phyloP scores from a whole-genome alignment of 2,329 filamentous ascomycete species.

The Colletotrichum kahawae region DNA sequence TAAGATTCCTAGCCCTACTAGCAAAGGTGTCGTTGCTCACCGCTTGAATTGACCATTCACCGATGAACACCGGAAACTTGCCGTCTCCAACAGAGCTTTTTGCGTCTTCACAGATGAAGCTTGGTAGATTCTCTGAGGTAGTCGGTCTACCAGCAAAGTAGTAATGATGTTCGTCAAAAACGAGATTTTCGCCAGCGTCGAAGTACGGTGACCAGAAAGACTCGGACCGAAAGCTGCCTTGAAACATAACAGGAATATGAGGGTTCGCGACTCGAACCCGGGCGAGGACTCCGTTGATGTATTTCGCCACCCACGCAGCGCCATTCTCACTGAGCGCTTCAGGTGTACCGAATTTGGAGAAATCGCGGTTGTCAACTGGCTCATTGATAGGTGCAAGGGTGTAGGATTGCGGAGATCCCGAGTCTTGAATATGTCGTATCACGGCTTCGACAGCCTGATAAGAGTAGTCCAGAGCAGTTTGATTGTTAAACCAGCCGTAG shows the following conservation, averaged over 20 bases:
- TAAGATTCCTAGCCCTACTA: neutral
- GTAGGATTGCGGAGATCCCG: neutral
- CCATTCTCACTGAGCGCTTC: neutral
- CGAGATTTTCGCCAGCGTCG: neutral
- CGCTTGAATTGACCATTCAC: neutral
- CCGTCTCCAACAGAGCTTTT: neutral
- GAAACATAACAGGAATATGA: neutral
- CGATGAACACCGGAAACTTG: neutral
- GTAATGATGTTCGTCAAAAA: neutral
- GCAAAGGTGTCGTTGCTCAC: neutral
- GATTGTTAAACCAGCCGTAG: neutral
- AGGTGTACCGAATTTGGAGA: neutral
- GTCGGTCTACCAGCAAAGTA: neutral
- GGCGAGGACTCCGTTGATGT: neutral
- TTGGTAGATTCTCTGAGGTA: neutral
- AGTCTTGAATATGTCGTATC: neutral
- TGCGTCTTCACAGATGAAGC: neutral
- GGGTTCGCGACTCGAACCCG: neutral
- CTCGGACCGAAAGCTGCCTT: neutral
- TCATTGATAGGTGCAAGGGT: neutral
- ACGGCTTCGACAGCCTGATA: neutral
- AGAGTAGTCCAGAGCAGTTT: neutral
- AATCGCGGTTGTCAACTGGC: conserved; percentile 1
- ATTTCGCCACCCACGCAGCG: neutral
- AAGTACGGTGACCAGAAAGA: neutral